Percentiles rank a stretch among this genome's conserved stretches.
Evolutionary conservation across 1,284 basidiomycete genomes (phyloP).

Genomic region (Ganoderma leucocontextum): DNA sequence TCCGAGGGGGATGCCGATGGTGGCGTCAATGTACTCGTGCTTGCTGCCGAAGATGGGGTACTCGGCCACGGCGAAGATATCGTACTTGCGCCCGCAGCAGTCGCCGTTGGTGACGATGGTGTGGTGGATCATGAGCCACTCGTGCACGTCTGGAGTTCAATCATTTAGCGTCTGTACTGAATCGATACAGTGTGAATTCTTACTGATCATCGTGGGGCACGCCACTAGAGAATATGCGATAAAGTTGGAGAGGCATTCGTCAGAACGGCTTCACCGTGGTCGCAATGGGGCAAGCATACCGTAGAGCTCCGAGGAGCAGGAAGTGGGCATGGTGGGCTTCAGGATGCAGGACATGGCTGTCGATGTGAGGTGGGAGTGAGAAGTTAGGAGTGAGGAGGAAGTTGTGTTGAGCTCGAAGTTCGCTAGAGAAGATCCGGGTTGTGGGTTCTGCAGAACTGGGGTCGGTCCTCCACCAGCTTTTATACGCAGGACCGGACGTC

Average conservation of each 20-base stretch:
- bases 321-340: constrained; percentile 6
- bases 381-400: not conserved
- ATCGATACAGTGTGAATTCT: not conserved
- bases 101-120: not conserved
- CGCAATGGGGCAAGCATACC: not conserved
- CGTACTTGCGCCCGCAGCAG: not conserved
- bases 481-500: not conserved
- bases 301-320: not conserved
- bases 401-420: not conserved
- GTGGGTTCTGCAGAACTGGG: not conserved
- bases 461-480: not conserved
- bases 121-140: constrained; percentile 6
- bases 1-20: constrained; percentile 4
- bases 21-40: not conserved
- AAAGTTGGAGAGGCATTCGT: not conserved
- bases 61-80: constrained; percentile 7
- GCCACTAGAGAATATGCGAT: not conserved
- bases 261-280: not conserved
- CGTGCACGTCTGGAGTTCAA: not conserved
- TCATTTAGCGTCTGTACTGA: not conserved
- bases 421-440: not conserved
- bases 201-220: constrained; percentile 6
- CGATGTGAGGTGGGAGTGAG: not conserved
- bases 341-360: constrained; percentile 2
- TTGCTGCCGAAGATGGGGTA: constrained; percentile 3